Conservation (phyloP, 257 asterid species). For the Prunella vulgaris region DNA sequence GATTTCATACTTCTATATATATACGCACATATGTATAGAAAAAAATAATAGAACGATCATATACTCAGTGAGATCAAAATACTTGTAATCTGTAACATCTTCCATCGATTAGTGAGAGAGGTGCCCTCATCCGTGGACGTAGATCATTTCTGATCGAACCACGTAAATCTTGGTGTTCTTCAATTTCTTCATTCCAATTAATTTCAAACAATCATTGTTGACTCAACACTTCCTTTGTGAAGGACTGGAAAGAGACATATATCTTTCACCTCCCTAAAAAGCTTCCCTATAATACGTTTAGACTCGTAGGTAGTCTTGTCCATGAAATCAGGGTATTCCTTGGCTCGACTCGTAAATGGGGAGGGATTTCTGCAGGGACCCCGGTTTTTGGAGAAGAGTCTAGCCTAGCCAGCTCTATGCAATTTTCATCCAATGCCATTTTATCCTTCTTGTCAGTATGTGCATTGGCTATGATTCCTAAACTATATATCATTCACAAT, state of each 20-base stretch:
- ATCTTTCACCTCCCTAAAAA: constrained; percentile 61
- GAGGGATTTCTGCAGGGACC: constrained; percentile 78
- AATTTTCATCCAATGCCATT: constrained; percentile 54
- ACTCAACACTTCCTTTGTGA: too few species aligned
- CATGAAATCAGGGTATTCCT: constrained; percentile 90
- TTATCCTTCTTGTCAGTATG: constrained; percentile 64
- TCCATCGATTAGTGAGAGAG: too few species aligned
- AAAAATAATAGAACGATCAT: too few species aligned
- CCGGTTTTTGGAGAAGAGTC: constrained; percentile 72
- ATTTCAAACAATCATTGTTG: too few species aligned
- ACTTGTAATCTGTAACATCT: too few species aligned
- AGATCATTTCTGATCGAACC: too few species aligned
- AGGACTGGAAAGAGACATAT: constrained; percentile 30
- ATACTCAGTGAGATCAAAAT: too few species aligned
- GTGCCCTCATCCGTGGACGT: too few species aligned
- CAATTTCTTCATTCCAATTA: too few species aligned
- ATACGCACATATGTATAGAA: too few species aligned
- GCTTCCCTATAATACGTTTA: constrained; percentile 29
- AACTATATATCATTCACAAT: constrained; percentile 74
- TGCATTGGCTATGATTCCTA: constrained; percentile 65
- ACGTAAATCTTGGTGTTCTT: too few species aligned
- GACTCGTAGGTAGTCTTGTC: constrained; percentile 59
- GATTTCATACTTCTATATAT: too few species aligned
- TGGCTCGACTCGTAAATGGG: constrained; percentile 61
- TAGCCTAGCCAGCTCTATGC: constrained; percentile 63